Percentiles rank a stretch among this genome's conserved stretches.
Evolutionary conservation across 2,329 filamentous ascomycete genomes (phyloP).

Genomic region (Botrytis paeoniae): DNA sequence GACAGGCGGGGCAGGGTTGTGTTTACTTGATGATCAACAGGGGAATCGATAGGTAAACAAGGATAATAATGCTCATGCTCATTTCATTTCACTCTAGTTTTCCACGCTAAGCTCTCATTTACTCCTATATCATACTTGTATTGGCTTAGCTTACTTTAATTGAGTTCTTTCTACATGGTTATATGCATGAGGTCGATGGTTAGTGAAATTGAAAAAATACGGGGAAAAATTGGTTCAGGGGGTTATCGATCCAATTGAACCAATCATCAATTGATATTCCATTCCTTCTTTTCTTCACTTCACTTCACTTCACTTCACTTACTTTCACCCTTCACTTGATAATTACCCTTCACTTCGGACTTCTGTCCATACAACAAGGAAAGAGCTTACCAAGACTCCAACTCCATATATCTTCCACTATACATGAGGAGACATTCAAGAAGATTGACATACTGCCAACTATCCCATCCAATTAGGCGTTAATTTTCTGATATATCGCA

Average conservation of each 20-base stretch:
- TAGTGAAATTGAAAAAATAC: background rate
- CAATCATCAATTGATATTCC: background rate
- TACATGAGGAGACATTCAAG: background rate
- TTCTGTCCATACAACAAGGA: background rate
- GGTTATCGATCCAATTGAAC: background rate
- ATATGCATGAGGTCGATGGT: background rate
- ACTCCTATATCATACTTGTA: background rate
- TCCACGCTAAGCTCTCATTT: background rate
- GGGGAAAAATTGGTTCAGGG: background rate
- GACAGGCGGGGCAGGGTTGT: background rate
- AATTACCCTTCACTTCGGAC: background rate
- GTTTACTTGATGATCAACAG: background rate
- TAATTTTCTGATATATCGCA: background rate
- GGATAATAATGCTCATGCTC: background rate
- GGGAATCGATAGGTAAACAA: background rate
- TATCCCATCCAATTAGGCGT: background rate
- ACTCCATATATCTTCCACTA: background rate
- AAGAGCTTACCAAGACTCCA: background rate
- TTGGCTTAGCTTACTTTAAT: background rate
- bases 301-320: background rate
- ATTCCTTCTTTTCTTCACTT: background rate
- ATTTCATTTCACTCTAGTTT: background rate
- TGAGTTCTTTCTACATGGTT: background rate
- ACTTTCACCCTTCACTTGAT: background rate
- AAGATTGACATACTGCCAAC: background rate